Conservation (phyloP, 2,329 filamentous ascomycete genomes). For the Alternaria hordeiaustralica region DNA sequence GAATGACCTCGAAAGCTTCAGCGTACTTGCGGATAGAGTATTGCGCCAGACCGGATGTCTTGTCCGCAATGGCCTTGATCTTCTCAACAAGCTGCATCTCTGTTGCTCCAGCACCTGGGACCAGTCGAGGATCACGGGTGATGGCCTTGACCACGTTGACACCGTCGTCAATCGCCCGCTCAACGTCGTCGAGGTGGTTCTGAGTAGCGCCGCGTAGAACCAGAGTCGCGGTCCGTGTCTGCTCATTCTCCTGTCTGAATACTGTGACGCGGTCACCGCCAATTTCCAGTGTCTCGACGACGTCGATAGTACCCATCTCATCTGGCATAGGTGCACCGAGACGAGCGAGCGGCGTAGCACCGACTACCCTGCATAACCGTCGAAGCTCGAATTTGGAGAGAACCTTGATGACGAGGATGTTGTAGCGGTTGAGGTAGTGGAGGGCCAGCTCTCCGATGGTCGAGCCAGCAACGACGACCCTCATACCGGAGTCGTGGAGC, state of each 20-base stretch:
- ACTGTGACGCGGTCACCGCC: conserved; percentile 97
- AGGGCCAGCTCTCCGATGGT: conserved; percentile 95
- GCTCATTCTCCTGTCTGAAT: conserved; percentile 94
- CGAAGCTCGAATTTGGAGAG: conserved; percentile 98
- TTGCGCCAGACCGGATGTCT: conserved; percentile 89
- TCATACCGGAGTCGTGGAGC: conserved; percentile 88
- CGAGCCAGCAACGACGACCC: conserved; percentile 89
- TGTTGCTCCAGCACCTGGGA: conserved; percentile 91
- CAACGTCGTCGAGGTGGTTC: conserved; percentile 96
- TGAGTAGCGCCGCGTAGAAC: conserved; percentile 95
- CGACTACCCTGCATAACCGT: conserved; percentile 92
- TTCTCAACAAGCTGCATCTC: conserved; percentile 94
- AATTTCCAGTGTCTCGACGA: conserved; percentile 97
- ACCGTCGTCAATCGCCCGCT: conserved; percentile 95
- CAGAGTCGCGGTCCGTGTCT: conserved; percentile 90
- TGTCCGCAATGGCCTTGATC: conserved; percentile 88
- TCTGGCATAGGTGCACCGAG: conserved; percentile 99
- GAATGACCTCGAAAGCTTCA: conserved; percentile 96
- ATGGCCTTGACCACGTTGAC: conserved; percentile 99
- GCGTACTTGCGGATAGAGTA: conserved; percentile 98
- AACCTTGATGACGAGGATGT: conserved; percentile 94
- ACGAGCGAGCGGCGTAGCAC: conserved; percentile 93
- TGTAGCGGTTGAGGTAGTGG: conserved; percentile 97
- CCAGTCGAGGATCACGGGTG: conserved; percentile 87
- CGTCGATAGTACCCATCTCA: conserved; percentile 93